These are phyloP conservation scores for Aspergillus viridinutans DNA, from an alignment of 2,329 filamentous ascomycete species.

Conservation along the genomic window DNA sequence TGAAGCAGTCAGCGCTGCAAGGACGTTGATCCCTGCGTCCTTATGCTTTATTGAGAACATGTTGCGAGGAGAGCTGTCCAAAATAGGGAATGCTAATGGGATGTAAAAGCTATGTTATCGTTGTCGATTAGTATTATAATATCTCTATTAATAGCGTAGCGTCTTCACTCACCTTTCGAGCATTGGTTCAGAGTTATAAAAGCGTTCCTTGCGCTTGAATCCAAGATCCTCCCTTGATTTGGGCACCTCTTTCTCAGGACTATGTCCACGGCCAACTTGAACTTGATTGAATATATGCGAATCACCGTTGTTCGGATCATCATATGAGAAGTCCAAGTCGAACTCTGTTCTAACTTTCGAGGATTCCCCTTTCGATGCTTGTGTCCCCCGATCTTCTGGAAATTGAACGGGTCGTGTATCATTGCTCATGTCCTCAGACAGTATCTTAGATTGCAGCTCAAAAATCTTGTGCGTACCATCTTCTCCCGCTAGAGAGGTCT, in stretches of 20 bases:
- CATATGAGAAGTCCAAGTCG: constrained; percentile 38
- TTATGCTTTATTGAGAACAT: constrained; percentile 57
- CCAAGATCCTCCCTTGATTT: constrained; percentile 20
- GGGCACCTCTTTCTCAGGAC: constrained; percentile 12
- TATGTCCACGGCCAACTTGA: constrained; percentile 28
- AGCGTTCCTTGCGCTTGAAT: constrained; percentile 25
- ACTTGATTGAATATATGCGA: constrained; percentile 34
- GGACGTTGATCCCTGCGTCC: constrained; percentile 44
- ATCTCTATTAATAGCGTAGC: neutral
- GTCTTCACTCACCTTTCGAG: constrained; percentile 27
- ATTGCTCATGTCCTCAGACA: constrained; percentile 19
- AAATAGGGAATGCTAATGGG: constrained; percentile 64
- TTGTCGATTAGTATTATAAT: constrained; percentile 6
- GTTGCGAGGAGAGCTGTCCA: constrained; percentile 74
- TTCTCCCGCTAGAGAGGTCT: constrained; percentile 48
- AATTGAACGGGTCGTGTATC: constrained; percentile 1
- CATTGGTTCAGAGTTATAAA: constrained; percentile 32
- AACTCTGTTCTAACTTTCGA: constrained; percentile 27
- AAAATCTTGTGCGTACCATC: constrained; percentile 76
- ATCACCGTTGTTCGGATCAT: constrained; percentile 19
- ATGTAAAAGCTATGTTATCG: constrained; percentile 29
- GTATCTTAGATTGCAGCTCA: constrained; percentile 64
- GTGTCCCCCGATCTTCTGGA: constrained; percentile 1
- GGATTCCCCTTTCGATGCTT: constrained; percentile 7
- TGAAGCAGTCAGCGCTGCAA: constrained; percentile 65